Conservation (phyloP, 2,329 filamentous ascomycete genomes). For the Diaporthe ilicicola region DNA sequence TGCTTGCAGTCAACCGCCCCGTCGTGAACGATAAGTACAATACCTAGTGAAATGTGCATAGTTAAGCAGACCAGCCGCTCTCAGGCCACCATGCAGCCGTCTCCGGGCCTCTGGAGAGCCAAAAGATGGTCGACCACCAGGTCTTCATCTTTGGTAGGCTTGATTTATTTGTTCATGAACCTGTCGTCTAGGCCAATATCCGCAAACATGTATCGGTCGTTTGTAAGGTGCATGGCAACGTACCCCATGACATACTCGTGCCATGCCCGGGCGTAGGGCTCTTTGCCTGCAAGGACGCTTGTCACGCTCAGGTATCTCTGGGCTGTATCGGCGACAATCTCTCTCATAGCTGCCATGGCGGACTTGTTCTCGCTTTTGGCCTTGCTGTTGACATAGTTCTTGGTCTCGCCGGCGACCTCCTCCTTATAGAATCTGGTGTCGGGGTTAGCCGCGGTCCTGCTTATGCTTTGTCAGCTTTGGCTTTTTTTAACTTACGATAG, state of each 20-base stretch:
- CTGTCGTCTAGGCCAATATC: constrained; percentile 28
- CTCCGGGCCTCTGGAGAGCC: too few relatives aligned
- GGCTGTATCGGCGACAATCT: constrained; percentile 29
- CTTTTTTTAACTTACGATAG: constrained; percentile 38
- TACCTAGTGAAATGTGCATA: neutral
- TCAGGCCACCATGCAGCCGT: neutral
- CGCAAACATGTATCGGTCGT: constrained; percentile 31
- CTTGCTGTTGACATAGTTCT: constrained; percentile 41
- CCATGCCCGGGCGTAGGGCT: constrained; percentile 36
- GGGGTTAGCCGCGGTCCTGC: too few relatives aligned
- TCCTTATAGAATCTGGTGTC: constrained; percentile 42
- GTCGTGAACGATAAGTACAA: neutral
- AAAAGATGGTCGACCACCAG: too few relatives aligned
- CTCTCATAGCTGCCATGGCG: neutral
- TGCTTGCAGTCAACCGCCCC: too few relatives aligned
- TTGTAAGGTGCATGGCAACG: constrained; percentile 35
- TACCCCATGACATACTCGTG: constrained; percentile 40
- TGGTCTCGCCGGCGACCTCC: constrained; percentile 38
- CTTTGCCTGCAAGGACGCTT: constrained; percentile 35
- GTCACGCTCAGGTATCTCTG: constrained; percentile 34
- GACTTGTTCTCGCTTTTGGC: constrained; percentile 26
- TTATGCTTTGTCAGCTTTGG: too few relatives aligned
- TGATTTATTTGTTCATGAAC: constrained; percentile 1
- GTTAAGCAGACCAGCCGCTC: neutral
- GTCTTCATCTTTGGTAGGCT: too few relatives aligned